Evolutionary conservation across 2,329 filamentous ascomycete genomes (phyloP), one percentile per base, ranked within the genome.

Genomic region (Exophiala bonariae): DNA sequence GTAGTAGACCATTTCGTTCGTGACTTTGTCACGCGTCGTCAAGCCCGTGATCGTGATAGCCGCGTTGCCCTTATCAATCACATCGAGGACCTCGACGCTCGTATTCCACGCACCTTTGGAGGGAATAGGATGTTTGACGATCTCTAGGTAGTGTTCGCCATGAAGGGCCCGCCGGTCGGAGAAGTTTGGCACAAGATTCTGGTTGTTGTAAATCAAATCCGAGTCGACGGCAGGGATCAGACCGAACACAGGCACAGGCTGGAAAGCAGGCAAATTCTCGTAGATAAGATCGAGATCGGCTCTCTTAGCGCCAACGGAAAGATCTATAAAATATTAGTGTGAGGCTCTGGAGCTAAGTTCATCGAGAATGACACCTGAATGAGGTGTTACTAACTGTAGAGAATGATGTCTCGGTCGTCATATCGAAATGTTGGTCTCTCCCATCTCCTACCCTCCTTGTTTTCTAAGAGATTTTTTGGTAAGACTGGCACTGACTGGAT

Each of bases 151-250:
- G 70, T 97, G 92, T 77, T 97, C 92, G 65, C 93, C 92, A 74
- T 97, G 93, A 19, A 99, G 86, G 41, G 97, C 83, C 89, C 96
- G 96, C 88, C 95, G 96, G 54, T 90, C 91, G 28, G 82, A 89
- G 78, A 96, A 99, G 78, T 97, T 95, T 67, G 91, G 89, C 22
- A 97, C 86, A 52, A 99, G 80, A 47, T 91, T 82, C 63, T 83
- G 81, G 61, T 92, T 79, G 68, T 78, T 82, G 75, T 87, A 97
- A 20, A 91, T 88, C 52, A 83, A 75, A 58, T 86, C 78, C 53
- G 89, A 85, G 72, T 86, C 86, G 75, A 97, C 96, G 61, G 85
- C 86, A 16, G 93, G 93, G 61, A 97, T 85, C 52, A 97, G 92
- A 66, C 91, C 93, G 63, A 88, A 97, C 2, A 49, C 50, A n/a